Evolutionary conservation across 345 rosid genomes (phyloP).

Genomic region (Hevea brasiliensis): DNA sequence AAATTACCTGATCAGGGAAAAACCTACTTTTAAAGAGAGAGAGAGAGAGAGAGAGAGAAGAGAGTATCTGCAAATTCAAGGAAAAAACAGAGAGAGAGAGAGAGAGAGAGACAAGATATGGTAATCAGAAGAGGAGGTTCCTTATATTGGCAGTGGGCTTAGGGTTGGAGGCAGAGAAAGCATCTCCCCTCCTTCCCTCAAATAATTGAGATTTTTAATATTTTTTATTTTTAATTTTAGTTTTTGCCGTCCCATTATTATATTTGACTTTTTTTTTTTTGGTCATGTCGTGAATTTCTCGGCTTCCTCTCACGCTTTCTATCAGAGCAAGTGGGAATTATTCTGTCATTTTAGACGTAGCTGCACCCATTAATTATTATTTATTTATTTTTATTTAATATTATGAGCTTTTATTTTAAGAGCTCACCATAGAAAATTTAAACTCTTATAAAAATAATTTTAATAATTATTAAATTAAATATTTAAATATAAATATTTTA

Average conservation of each 20-base stretch:
- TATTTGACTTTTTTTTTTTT: not conserved
- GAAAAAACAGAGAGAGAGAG: not conserved
- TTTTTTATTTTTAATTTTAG: not conserved
- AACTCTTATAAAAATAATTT: no score
- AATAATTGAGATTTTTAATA: not conserved
- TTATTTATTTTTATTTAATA: no score
- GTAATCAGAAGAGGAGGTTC: not conserved
- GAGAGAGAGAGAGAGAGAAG: not conserved
- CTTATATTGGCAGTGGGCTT: not conserved
- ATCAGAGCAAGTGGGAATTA: not conserved
- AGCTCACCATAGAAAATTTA: no score
- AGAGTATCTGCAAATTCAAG: conserved; percentile 1
- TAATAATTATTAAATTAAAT: no score
- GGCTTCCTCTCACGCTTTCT: not conserved
- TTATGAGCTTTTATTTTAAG: no score
- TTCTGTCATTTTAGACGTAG: not conserved
- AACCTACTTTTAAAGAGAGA: not conserved
- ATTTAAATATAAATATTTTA: no score
- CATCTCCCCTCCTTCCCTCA: not conserved
- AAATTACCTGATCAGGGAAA: conserved; percentile 7
- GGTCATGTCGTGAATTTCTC: not conserved
- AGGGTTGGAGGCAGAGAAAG: not conserved
- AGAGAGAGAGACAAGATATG: not conserved
- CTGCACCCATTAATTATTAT: no score
- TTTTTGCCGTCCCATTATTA: not conserved